These are phyloP conservation scores for Penicillium paxilli DNA, from an alignment of 495 filamentous ascomycete genomes.

Conservation along the genomic window DNA sequence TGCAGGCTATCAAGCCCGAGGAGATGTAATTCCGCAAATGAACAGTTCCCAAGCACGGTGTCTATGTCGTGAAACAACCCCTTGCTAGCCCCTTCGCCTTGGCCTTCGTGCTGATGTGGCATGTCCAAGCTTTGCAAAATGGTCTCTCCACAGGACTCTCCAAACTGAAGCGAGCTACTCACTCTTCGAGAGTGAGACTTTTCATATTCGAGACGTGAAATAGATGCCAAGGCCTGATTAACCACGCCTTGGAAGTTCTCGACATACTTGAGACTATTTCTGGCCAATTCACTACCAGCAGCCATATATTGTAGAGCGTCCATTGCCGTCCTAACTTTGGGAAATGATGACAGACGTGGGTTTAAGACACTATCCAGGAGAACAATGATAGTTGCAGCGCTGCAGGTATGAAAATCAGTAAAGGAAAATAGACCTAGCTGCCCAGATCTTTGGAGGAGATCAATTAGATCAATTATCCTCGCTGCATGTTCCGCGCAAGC, in stretches of 20 bases:
- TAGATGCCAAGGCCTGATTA: constrained; percentile 1
- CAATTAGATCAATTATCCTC: background rate
- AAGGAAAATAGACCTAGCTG: constrained; percentile 1
- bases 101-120: background rate
- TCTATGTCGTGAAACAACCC: background rate
- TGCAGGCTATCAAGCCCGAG: background rate
- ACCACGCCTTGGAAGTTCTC: background rate
- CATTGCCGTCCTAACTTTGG: constrained; percentile 2
- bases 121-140: background rate
- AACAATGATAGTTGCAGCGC: background rate
- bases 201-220: background rate
- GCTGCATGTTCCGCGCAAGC: background rate
- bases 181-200: background rate
- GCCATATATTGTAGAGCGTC: constrained; percentile 1
- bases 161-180: background rate
- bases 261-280: constrained; percentile 2
- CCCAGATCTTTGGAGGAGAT: background rate
- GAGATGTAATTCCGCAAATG: background rate
- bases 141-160: background rate
- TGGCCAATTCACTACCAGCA: constrained; percentile 1
- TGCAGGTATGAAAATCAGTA: constrained; percentile 5
- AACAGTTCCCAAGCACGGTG: background rate
- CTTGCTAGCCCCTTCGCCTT: background rate
- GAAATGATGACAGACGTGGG: constrained; percentile 1
- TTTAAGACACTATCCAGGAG: constrained; percentile 1